phyloP scores from a whole-genome alignment of 2,329 filamentous ascomycete species.

The Thelonectria blattea region DNA sequence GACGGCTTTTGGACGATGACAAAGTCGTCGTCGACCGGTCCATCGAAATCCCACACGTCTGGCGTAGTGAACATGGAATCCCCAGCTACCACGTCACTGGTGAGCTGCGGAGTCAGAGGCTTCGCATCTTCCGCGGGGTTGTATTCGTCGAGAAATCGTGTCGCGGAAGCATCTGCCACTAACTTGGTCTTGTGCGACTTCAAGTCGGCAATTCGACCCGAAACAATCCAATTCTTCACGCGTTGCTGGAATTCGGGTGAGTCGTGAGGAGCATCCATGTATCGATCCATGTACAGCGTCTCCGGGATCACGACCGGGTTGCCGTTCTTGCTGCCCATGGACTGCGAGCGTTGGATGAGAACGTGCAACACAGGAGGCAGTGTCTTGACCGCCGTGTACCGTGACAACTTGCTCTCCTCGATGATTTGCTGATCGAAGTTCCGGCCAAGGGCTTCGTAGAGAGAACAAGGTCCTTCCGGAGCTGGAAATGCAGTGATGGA shows the following conservation, averaged over 20 bases:
- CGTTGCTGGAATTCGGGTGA: constrained; percentile 68
- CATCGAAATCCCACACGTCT: constrained; percentile 48
- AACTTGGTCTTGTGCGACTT: constrained; percentile 47
- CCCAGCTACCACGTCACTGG: constrained; percentile 7
- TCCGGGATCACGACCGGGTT: constrained; percentile 82
- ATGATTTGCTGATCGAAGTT: constrained; percentile 83
- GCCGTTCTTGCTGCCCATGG: constrained; percentile 75
- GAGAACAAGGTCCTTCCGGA: constrained; percentile 58
- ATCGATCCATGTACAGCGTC: constrained; percentile 85
- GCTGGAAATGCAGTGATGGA: constrained; percentile 67
- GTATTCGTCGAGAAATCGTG: constrained; percentile 39
- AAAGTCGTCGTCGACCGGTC: constrained; percentile 46
- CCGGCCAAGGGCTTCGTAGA: constrained; percentile 85
- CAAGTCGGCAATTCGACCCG: constrained; percentile 65
- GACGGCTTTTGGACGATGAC: constrained; percentile 37
- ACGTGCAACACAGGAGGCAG: constrained; percentile 88
- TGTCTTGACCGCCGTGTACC: constrained; percentile 74
- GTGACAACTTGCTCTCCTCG: constrained; percentile 66
- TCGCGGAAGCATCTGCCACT: constrained; percentile 35
- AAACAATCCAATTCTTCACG: constrained; percentile 76
- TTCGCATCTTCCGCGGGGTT: constrained; percentile 13
- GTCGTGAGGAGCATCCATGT: constrained; percentile 71
- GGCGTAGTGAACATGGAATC: constrained; percentile 16
- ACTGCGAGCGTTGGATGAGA: constrained; percentile 83
- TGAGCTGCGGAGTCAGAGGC: not conserved